phyloP scores from a whole-genome alignment of 1,139 yeast species.

The Blastobotrys ciferrii region DNA sequence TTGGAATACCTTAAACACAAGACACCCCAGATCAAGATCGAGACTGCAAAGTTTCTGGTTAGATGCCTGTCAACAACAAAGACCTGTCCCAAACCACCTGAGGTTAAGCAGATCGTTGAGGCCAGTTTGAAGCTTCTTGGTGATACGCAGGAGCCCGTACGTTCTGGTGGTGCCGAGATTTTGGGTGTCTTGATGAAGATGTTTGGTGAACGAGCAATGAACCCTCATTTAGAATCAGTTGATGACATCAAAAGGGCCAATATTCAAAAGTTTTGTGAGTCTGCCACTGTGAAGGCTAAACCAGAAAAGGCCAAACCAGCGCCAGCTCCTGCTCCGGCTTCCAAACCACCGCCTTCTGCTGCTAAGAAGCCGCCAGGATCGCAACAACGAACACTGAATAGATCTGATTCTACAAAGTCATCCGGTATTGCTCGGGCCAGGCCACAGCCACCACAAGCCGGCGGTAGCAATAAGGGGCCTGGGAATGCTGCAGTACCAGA shows the following conservation, averaged over 20 bases:
- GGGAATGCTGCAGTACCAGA: slow-evolving; percentile 9
- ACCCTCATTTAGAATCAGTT: slow-evolving; percentile 57
- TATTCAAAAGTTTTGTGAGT: slow-evolving; percentile 57
- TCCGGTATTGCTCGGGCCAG: background rate
- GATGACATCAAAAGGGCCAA: slow-evolving; percentile 70
- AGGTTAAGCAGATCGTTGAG: slow-evolving; percentile 57
- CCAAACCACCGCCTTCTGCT: slow-evolving; percentile 22
- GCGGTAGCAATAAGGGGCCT: background rate
- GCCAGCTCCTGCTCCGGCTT: slow-evolving; percentile 19
- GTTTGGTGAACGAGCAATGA: slow-evolving; percentile 69
- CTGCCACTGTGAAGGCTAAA: slow-evolving; percentile 54
- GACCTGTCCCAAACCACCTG: slow-evolving; percentile 50
- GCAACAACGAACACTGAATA: background rate
- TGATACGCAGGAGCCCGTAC: slow-evolving; percentile 83
- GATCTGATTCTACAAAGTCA: background rate
- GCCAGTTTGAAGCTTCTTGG: slow-evolving; percentile 58
- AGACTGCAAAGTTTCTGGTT: slow-evolving; percentile 61
- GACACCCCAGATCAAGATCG: slow-evolving; percentile 80
- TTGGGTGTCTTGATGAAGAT: slow-evolving; percentile 83
- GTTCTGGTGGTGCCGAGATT: slow-evolving; percentile 75
- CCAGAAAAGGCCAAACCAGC: slow-evolving; percentile 27
- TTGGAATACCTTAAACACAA: slow-evolving; percentile 64
- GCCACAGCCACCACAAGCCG: background rate
- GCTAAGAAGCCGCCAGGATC: slow-evolving; percentile 3
- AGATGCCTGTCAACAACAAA: slow-evolving; percentile 59